A percentile compares a stretch with the other conserved stretches of the same genome.
These are phyloP conservation scores for Venturia asperata DNA, from an alignment of 2,329 filamentous ascomycete species.

Conservation along the genomic window DNA sequence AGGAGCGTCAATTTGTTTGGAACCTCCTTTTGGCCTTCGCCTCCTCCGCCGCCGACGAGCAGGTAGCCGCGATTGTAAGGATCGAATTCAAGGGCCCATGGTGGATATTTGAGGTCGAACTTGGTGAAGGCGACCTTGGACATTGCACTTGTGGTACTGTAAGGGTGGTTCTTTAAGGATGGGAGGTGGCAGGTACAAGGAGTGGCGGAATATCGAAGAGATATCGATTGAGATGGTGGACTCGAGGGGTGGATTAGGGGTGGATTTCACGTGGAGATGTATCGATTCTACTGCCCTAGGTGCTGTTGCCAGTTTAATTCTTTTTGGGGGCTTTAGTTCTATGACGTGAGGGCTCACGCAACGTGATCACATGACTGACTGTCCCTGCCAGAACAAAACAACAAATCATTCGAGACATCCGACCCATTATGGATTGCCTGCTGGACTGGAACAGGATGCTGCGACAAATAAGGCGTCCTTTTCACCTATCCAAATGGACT, in stretches of 20 bases:
- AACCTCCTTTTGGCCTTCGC: constrained; percentile 55
- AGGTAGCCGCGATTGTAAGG: constrained; percentile 68
- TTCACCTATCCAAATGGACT: no score
- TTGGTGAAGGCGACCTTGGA: constrained; percentile 45
- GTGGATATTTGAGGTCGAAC: constrained; percentile 68
- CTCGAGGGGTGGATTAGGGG: background rate
- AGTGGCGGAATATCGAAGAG: background rate
- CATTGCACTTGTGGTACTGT: background rate
- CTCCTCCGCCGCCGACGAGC: constrained; percentile 81
- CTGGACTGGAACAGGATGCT: no score
- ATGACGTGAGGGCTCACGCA: background rate
- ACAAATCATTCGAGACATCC: no score
- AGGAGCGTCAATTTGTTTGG: constrained; percentile 50
- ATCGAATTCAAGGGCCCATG: constrained; percentile 85
- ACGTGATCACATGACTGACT: constrained; percentile 8
- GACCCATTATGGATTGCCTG: no score
- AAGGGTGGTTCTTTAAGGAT: background rate
- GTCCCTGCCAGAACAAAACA: no score
- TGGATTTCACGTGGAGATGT: background rate
- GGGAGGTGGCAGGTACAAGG: background rate
- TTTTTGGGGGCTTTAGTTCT: background rate
- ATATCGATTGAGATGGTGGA: background rate
- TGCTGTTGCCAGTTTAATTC: background rate
- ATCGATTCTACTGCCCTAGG: background rate
- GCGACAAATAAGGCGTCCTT: no score